Evolutionary conservation across 2,329 filamentous ascomycete species (phyloP).

Genomic region (Hymenoscyphus infarciens): DNA sequence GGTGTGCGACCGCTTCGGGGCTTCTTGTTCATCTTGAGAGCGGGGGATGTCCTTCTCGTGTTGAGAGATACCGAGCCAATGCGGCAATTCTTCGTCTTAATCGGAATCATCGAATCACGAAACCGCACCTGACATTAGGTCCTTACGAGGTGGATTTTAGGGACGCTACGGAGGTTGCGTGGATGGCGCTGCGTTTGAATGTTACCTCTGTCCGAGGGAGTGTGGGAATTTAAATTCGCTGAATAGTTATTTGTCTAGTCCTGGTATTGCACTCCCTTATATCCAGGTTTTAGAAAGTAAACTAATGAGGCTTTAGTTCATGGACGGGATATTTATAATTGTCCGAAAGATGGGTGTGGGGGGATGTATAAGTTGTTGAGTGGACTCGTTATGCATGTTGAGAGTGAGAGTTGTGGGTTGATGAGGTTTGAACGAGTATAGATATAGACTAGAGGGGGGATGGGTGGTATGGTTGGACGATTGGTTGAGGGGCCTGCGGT

Average conservation of each 20-base stretch:
- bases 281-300: no score
- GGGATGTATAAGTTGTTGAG: constrained; percentile 25
- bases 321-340: constrained; percentile 39
- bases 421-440: constrained; percentile 27
- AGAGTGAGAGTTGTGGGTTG: constrained; percentile 30
- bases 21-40: constrained; percentile 57
- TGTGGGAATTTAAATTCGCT: constrained; percentile 41
- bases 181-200: constrained; percentile 46
- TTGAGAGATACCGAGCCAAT: constrained; percentile 50
- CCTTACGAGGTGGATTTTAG: constrained; percentile 32
- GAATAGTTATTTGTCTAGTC: constrained; percentile 52
- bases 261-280: neutral
- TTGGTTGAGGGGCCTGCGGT: constrained; percentile 18
- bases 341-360: constrained; percentile 20
- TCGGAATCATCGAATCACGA: constrained; percentile 46
- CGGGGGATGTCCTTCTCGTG: constrained; percentile 43
- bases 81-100: constrained; percentile 45
- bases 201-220: constrained; percentile 49
- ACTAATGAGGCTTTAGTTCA: constrained; percentile 37
- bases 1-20: constrained; percentile 50
- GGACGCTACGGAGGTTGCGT: constrained; percentile 40
- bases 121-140: constrained; percentile 46
- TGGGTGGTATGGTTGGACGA: constrained; percentile 38
- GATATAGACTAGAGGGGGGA: constrained; percentile 14
- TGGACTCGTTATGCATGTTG: constrained; percentile 28